Percentiles rank a stretch among this genome's conserved stretches.
phyloP scores from a whole-genome alignment of 192 early-diverging fungal species.

The Umbelopsis ramanniana region DNA sequence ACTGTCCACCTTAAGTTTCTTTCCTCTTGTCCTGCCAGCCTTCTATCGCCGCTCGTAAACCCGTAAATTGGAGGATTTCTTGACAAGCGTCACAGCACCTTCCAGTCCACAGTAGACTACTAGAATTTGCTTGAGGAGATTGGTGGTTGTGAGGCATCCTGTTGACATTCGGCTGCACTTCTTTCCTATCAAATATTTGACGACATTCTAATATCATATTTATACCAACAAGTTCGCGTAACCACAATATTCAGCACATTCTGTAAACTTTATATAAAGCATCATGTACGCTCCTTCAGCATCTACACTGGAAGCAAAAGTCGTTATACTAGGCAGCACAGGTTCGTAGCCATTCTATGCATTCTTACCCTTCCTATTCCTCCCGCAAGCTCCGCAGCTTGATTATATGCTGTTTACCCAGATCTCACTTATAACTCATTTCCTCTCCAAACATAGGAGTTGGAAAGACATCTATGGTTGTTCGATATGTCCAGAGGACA shows the following conservation, averaged over 20 bases:
- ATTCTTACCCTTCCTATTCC: neutral
- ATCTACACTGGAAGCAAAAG: constrained; percentile 70
- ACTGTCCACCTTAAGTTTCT: neutral
- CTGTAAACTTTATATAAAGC: constrained; percentile 4
- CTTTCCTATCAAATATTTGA: constrained; percentile 13
- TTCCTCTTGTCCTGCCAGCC: neutral
- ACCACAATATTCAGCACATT: constrained; percentile 11
- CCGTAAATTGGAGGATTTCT: constrained; percentile 13
- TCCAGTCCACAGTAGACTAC: neutral
- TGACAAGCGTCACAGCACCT: neutral
- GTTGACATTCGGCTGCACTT: constrained; percentile 6
- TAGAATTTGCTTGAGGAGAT: constrained; percentile 6
- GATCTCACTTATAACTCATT: neutral
- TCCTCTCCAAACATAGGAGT: constrained; percentile 56
- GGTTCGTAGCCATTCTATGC: constrained; percentile 43
- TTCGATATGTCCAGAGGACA: constrained; percentile 74
- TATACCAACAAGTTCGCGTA: constrained; percentile 19
- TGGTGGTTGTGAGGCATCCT: constrained; percentile 8
- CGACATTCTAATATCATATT: constrained; percentile 10
- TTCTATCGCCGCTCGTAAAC: constrained; percentile 1
- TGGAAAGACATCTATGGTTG: constrained; percentile 81
- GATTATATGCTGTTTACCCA: neutral
- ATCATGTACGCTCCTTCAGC: constrained; percentile 28
- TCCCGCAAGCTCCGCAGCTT: constrained; percentile 22
- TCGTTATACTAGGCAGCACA: constrained; percentile 76